Evolutionary conservation across 2,329 filamentous ascomycete species (phyloP), one percentile per base, ranked within the genome.

Genomic region (Orbilia brochopaga): DNA sequence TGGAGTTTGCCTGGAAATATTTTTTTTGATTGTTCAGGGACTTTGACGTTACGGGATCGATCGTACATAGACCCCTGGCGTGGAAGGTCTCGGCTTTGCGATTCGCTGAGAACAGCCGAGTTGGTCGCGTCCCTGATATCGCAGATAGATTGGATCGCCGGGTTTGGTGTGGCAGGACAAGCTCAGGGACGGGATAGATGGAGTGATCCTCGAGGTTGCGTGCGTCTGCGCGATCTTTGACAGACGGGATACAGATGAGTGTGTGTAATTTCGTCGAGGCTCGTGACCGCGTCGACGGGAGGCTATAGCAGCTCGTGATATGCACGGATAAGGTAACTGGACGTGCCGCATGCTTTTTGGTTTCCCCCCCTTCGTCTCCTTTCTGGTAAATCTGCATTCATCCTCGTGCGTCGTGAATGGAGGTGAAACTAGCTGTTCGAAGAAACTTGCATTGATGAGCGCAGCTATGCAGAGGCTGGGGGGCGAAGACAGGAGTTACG

Each of bases 111-210:
- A 62, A 54, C 48, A 62, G 53, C 32, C 48, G 48, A 58, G 40
- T 23, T 10, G 37, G 37, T 21, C 17, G 54, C 37, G 62, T 53
- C 58, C 65, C 58, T 69, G 65, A 62, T 59, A 69, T 61, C 46
- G 52, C 65, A 69, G 65, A 63, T 69, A 69, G 65, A 69, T 62
- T 69, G 51, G 52, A 69, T 69, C 62, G 62, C 32, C 54, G 48
- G 62, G 62, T 37, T 35, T 44, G 30, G 42, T 35, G 46, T 53
- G 44, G 58, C 11, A 62, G 37, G 37, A 13, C 15, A 13, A 42
- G 37, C 37, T 62, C 13, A 19, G 23, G 23, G 46, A 50, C 17
- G 46, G 46, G 10, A 13, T 11, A 17, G 19, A 50, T 2, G 2
- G 19, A 46, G n/a, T 48, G 19, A 48, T 48, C 32, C 13, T 37